A percentile compares a stretch with the other conserved stretches of the same genome.
Conservation (phyloP, 345 rosid genomes). For the Salix brachista region DNA sequence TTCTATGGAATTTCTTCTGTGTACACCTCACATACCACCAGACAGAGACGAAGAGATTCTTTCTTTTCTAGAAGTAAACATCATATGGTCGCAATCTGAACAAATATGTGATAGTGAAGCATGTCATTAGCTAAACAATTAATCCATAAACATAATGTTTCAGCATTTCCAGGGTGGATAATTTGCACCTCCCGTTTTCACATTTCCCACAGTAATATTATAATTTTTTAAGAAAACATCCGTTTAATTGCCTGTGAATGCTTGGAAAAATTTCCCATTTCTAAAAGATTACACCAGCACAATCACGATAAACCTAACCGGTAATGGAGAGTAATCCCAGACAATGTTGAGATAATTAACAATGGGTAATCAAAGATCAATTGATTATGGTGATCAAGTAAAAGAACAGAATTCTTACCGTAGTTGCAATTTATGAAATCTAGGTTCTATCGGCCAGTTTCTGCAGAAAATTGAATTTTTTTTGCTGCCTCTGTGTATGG, state of each 20-base stretch:
- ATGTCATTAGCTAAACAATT: background rate
- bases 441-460: background rate
- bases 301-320: background rate
- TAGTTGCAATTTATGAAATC: background rate
- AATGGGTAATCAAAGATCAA: background rate
- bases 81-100: background rate
- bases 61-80: background rate
- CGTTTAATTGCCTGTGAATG: background rate
- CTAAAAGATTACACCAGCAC: background rate
- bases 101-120: background rate
- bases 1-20: background rate
- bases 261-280: background rate
- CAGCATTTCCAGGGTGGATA: background rate
- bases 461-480: background rate
- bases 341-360: background rate
- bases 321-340: background rate
- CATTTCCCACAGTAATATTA: background rate
- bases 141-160: no score
- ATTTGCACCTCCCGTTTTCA: background rate
- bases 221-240: background rate
- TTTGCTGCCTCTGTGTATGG: background rate
- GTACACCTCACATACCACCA: background rate
- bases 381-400: background rate
- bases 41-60: background rate
- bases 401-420: background rate